phyloP scores from a whole-genome alignment of 2,329 filamentous ascomycete genomes.

The Penicillium sp. region DNA sequence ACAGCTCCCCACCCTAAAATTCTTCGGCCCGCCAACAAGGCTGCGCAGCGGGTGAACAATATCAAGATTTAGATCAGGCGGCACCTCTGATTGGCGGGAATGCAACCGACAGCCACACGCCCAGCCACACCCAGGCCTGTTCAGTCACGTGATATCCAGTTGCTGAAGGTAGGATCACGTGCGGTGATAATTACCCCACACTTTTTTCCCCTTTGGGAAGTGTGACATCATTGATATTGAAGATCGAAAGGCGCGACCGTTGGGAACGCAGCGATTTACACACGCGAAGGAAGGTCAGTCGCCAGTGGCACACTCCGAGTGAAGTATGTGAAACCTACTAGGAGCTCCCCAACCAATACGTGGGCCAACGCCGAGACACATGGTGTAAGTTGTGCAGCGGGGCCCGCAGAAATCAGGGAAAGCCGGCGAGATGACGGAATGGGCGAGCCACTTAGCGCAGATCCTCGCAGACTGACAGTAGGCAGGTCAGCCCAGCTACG shows the following conservation, averaged over 20 bases:
- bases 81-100: constrained; percentile 14
- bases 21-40: not conserved
- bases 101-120: constrained; percentile 3
- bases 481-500: too few species aligned
- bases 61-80: not conserved
- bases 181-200: constrained; percentile 1
- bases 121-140: constrained; percentile 4
- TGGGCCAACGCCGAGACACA: too few species aligned
- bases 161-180: not conserved
- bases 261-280: too few species aligned
- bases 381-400: too few species aligned
- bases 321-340: not conserved
- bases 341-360: not conserved
- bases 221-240: constrained; percentile 19
- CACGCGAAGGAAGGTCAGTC: too few species aligned
- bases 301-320: too few species aligned
- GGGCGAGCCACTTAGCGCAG: constrained; percentile 6
- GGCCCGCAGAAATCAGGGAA: constrained; percentile 28
- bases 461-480: constrained; percentile 5
- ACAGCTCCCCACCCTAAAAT: not conserved
- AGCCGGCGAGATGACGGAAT: constrained; percentile 15
- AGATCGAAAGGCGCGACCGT: too few species aligned
- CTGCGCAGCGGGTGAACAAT: not conserved
- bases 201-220: not conserved
- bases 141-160: constrained; percentile 8